Evolutionary conservation across 345 rosid species (phyloP), one percentile per base, ranked within the genome.

Genomic region (Luvunga scandens): DNA sequence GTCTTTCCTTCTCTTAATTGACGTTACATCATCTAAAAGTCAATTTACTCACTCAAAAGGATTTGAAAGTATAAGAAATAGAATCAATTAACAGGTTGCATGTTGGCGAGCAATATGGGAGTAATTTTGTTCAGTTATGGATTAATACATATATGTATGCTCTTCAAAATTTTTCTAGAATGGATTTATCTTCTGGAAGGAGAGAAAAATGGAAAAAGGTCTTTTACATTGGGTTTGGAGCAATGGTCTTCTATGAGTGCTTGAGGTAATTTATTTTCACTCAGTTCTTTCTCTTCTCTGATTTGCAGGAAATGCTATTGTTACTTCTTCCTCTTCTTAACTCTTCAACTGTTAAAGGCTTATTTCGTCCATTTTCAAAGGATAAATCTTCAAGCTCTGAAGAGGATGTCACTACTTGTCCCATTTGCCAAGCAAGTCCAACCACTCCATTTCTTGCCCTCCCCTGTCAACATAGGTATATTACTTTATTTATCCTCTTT

Each of bases 321-420:
- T 79, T 97, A 80, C 98, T 97, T 75, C 97, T 97, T 82, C 99
- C 99, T 73, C 94, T 94, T 87, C 98, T 97, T 71, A 97, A 94
- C 86, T 94, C 96, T 9, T 90, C 98, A 57, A 91, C 93, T 45
- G 72, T 93, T 45, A 94, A 90, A 86, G 90, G 83, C 79, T 78
- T 97, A 60, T 89, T 94, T 76, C 83, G 83, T 73, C 99, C 98
- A 77, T 92, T 93, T 81, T 90, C 98, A 55, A 97, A 93, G 86
- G 92, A 91, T 53, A 92, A 91, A 81, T 87, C 97, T 78, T 87
- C 87, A 61, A 85, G 78, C 85, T 85, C 89, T 69, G 78, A 83
- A 45, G 87, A 53, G 84, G 94, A 90, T 77, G 91, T 83, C 72
- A 83, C 85, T 62, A 71, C 78, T 74, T 97, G 99, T 79, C 98